Evolutionary conservation across 1,139 yeast genomes (phyloP).

Genomic region (Blastobotrys serpentis): DNA sequence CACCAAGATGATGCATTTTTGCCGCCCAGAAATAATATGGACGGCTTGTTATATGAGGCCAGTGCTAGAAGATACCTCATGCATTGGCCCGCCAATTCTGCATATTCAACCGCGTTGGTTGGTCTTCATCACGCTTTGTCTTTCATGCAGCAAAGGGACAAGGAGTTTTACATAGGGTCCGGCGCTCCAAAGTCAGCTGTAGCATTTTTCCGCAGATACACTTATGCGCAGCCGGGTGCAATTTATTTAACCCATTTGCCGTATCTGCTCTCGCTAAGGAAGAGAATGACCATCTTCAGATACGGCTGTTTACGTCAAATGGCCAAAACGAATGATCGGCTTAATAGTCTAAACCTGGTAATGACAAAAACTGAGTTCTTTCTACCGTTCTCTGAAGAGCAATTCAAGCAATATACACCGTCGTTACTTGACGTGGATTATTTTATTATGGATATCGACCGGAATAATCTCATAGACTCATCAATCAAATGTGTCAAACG

Average conservation of each 20-base stretch:
- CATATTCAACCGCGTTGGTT: conserved; percentile 9
- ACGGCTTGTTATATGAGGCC: conserved; percentile 6
- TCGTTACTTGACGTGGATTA: conserved; percentile 12
- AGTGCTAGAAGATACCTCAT: conserved; percentile 7
- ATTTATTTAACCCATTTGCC: conserved; percentile 1
- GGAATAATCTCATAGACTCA: conserved; percentile 21
- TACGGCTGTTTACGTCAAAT: conserved; percentile 20
- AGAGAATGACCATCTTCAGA: conserved; percentile 14
- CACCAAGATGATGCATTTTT: conserved; percentile 2
- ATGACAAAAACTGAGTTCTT: conserved; percentile 12
- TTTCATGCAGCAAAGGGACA: not conserved
- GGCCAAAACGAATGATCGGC: conserved; percentile 14
- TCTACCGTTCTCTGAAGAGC: conserved; percentile 8
- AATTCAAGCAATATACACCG: conserved; percentile 9
- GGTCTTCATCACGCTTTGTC: conserved; percentile 10
- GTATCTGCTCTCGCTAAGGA: not conserved
- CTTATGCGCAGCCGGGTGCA: not conserved
- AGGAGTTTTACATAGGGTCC: conserved; percentile 1
- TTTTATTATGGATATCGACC: conserved; percentile 23
- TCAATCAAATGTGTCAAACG: conserved; percentile 18
- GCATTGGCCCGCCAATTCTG: conserved; percentile 11
- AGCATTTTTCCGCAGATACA: conserved; percentile 10
- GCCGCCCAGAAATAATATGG: conserved; percentile 6
- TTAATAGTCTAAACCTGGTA: conserved; percentile 8
- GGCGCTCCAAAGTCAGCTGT: not conserved